Conservation (phyloP, 176 grass and related monocot species). For the Hordeum vulgare region DNA sequence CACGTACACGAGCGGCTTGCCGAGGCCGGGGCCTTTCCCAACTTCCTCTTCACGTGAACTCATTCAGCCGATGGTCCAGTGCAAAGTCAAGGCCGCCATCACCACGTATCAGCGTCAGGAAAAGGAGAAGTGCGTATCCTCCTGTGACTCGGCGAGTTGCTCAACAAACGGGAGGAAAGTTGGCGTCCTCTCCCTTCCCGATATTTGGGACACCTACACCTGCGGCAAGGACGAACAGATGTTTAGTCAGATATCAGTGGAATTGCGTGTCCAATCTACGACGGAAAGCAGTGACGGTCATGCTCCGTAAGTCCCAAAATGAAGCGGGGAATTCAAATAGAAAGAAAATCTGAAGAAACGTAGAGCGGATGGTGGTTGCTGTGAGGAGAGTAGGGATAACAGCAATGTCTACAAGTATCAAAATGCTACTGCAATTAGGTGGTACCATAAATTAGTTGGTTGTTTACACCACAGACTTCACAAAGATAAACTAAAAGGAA, state of each 20-base stretch:
- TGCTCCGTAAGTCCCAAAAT: not conserved
- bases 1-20: conserved; percentile 37
- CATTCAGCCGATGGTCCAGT: conserved; percentile 22
- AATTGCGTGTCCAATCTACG: not conserved
- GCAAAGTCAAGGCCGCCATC: conserved; percentile 25
- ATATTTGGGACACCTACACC: not conserved
- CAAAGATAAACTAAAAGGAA: not conserved
- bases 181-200: conserved; percentile 8
- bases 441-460: not conserved
- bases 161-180: not conserved
- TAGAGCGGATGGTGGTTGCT: not conserved
- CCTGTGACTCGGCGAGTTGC: conserved; percentile 14
- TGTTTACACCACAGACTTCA: not conserved
- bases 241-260: not conserved
- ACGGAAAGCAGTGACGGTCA: not conserved
- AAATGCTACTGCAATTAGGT: not conserved
- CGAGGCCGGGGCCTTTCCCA: conserved; percentile 24
- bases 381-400: not conserved
- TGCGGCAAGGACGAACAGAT: not conserved
- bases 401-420: not conserved
- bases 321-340: not conserved
- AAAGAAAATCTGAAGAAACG: not conserved
- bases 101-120: not conserved
- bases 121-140: not conserved
- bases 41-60: conserved; percentile 36